Conservation (phyloP, 345 rosid species). For the Eucalyptus pauciflora region DNA sequence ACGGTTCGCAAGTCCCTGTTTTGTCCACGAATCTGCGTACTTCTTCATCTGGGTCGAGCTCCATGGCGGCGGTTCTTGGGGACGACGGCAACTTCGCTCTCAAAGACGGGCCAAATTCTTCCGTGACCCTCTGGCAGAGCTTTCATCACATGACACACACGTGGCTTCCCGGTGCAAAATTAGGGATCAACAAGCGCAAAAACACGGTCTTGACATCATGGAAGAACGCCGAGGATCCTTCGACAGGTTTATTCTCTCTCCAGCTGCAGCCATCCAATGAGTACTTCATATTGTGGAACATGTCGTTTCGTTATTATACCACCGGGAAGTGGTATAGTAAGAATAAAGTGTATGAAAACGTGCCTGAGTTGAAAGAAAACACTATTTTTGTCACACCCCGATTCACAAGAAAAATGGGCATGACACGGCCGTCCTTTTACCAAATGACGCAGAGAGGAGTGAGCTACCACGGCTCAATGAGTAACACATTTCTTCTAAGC, state of each 20-base stretch:
- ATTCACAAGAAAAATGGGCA: too few species aligned
- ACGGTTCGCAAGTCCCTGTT: constrained; percentile 23
- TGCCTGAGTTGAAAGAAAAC: too few species aligned
- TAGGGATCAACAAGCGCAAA: constrained; percentile 30
- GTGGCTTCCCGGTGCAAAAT: constrained; percentile 66
- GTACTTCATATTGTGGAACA: constrained; percentile 39
- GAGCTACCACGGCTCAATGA: too few species aligned
- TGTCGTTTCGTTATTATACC: too few species aligned
- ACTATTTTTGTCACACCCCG: too few species aligned
- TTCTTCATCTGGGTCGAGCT: constrained; percentile 1
- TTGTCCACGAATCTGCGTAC: constrained; percentile 59
- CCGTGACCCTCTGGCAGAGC: constrained; percentile 48
- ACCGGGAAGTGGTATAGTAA: too few species aligned
- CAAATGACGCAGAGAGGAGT: too few species aligned
- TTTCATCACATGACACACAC: constrained; percentile 50
- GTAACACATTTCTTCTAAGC: too few species aligned
- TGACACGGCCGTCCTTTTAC: too few species aligned
- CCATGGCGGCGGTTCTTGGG: constrained; percentile 30
- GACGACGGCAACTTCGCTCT: constrained; percentile 61
- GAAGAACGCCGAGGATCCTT: constrained; percentile 49
- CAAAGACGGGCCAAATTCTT: constrained; percentile 5
- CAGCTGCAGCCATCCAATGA: constrained; percentile 41
- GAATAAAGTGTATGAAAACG: too few species aligned
- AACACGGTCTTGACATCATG: constrained; percentile 40
- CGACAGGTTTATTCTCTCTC: constrained; percentile 68